A percentile compares a stretch with the other conserved stretches of the same genome.
These are phyloP conservation scores for Datura wrightii DNA, from an alignment of 257 asterid species.

Conservation along the genomic window DNA sequence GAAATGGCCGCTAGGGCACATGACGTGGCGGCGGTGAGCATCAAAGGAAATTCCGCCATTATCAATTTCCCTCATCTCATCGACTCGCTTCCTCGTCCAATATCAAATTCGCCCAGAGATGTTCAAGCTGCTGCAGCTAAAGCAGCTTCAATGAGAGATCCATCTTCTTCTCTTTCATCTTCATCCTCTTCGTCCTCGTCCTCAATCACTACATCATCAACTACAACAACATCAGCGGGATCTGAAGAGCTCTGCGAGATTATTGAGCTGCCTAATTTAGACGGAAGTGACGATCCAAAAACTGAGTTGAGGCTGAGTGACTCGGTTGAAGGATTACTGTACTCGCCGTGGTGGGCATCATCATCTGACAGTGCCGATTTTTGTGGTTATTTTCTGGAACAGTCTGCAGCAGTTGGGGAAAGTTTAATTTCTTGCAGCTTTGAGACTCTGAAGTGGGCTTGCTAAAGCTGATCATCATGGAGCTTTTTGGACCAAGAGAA, in stretches of 20 bases:
- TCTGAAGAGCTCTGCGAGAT: constrained; percentile 22
- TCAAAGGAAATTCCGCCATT: constrained; percentile 24
- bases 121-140: constrained; percentile 28
- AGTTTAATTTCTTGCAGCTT: constrained; percentile 8
- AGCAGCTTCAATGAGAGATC: constrained; percentile 21
- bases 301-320: constrained; percentile 17
- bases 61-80: constrained; percentile 30
- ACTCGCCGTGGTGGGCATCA: constrained; percentile 28
- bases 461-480: background rate
- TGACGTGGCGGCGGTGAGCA: constrained; percentile 27
- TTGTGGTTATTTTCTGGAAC: constrained; percentile 30
- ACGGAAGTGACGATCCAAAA: background rate
- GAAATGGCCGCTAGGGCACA: constrained; percentile 22
- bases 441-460: constrained; percentile 23
- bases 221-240: background rate
- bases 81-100: constrained; percentile 21
- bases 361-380: background rate
- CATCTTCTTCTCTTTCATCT: background rate
- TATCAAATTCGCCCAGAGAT: constrained; percentile 21
- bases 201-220: background rate
- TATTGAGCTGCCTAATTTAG: constrained; percentile 16
- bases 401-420: background rate
- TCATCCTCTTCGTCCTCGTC: background rate
- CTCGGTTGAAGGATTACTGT: constrained; percentile 12
- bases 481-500: background rate